Conservation (phyloP, 805 yeast genomes). For the Grigorovia jiainica region DNA sequence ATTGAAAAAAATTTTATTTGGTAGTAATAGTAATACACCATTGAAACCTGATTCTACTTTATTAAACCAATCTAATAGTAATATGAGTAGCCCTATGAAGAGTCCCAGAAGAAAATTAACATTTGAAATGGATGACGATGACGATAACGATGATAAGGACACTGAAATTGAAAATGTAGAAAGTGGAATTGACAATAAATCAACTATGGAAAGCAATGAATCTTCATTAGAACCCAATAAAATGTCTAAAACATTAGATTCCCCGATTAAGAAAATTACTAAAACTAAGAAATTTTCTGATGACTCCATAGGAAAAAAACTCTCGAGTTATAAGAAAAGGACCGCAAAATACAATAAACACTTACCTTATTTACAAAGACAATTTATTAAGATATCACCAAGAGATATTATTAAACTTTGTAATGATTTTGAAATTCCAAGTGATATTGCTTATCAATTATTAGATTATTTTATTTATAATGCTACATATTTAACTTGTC, state of each 20-base stretch:
- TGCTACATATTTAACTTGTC: conserved; percentile 45
- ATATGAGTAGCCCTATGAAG: neutral
- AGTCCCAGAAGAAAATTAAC: conserved; percentile 24
- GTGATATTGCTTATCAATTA: conserved; percentile 39
- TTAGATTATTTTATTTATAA: conserved; percentile 42
- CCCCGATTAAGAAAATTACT: too few species aligned
- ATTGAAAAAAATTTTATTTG: conserved; percentile 21
- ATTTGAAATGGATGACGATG: conserved; percentile 24
- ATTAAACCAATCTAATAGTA: neutral
- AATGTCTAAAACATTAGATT: too few species aligned
- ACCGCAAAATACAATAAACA: conserved; percentile 5
- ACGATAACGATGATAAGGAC: conserved; percentile 4
- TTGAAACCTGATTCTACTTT: conserved; percentile 7
- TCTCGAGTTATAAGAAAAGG: neutral
- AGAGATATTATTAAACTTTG: conserved; percentile 41
- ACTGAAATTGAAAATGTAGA: neutral
- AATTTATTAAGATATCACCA: conserved; percentile 30
- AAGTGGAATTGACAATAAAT: neutral
- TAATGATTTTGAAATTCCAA: conserved; percentile 55
- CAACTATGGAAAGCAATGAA: neutral
- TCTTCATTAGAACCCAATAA: neutral
- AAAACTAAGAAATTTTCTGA: neutral
- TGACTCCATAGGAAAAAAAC: neutral
- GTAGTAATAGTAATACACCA: conserved; percentile 13
- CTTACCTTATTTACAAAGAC: conserved; percentile 16